A percentile compares a stretch with the other conserved stretches of the same genome.
phyloP scores from a whole-genome alignment of 2,329 filamentous ascomycete genomes.

The Cadophora sp. region DNA sequence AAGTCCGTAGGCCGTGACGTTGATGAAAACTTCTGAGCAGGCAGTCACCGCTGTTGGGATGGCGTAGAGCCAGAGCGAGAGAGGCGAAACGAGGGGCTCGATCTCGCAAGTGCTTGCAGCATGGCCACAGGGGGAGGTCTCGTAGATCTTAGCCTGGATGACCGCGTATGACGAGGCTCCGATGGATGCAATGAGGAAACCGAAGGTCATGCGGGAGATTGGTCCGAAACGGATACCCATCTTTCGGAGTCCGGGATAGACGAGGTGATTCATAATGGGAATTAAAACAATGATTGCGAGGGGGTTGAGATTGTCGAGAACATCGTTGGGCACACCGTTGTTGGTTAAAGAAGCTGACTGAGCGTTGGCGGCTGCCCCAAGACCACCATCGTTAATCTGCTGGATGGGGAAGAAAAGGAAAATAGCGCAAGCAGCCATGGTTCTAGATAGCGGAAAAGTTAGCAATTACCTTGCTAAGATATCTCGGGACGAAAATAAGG shows the following conservation, averaged over 20 bases:
- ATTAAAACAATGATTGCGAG: slow-evolving; percentile 78
- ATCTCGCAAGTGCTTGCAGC: slow-evolving; percentile 32
- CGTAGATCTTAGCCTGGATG: slow-evolving; percentile 68
- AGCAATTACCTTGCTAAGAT: too few relatives aligned
- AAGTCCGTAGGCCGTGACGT: slow-evolving; percentile 72
- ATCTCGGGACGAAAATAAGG: too few relatives aligned
- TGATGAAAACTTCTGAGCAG: slow-evolving; percentile 62
- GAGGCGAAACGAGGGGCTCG: slow-evolving; percentile 31
- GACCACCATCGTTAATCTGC: slow-evolving; percentile 37
- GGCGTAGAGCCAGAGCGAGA: slow-evolving; percentile 46
- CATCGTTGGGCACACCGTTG: slow-evolving; percentile 77
- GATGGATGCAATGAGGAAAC: slow-evolving; percentile 69
- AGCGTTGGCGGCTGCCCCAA: slow-evolving; percentile 51
- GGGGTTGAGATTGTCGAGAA: slow-evolving; percentile 78
- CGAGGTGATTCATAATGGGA: slow-evolving; percentile 68
- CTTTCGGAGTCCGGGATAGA: slow-evolving; percentile 74
- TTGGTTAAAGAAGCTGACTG: slow-evolving; percentile 66
- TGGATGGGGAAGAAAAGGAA: slow-evolving; percentile 62
- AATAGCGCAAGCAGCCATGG: slow-evolving; percentile 71
- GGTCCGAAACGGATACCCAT: slow-evolving; percentile 71
- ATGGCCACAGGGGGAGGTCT: slow-evolving; percentile 63
- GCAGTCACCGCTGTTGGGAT: slow-evolving; percentile 52
- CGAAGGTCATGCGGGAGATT: slow-evolving; percentile 75
- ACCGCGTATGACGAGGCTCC: slow-evolving; percentile 64
- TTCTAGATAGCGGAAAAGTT: slow-evolving; percentile 50